Evolutionary conservation across 2,329 filamentous ascomycete species (phyloP), one percentile per base, ranked within the genome.

Genomic region (Fusarium chuoi): DNA sequence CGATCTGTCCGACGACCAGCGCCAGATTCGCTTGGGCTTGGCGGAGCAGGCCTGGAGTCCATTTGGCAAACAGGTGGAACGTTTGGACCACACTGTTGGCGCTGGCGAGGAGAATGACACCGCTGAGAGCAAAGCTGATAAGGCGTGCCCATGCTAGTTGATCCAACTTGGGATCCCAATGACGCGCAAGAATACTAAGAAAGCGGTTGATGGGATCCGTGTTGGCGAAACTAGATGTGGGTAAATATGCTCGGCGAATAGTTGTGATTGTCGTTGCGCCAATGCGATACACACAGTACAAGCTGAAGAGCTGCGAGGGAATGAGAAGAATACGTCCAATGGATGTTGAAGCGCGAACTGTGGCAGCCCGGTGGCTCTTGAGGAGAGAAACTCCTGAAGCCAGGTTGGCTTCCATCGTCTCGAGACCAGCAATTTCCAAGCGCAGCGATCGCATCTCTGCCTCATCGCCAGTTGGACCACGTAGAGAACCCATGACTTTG

Each of bases 251-350:
- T 42, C 93, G 91, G 9, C 91, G 91, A 9, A 93, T 74, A 3
- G 90, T 92, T 4, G 92, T 91, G 10, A 95, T 78, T 1, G 87
- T 87, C 0, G 93, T 96, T 4, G 94, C 92, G 24, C 89, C 81
- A 73, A 97, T 93, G 61, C 94, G 93, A 83, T 96, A 97, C 39
- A 96, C 84, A 84, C 94, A 97, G 86, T 97, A 97, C 55, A 92
- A 73, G 61, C 93, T 91, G 81, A 97, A 97, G 28, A 87, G 82
- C 72, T 93, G 92, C 48, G 91, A 89, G 3, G 84, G 91, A 20
- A 89, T 80, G 33, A 92, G 85, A 42, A 94, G 81, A 4, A 94
- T 70, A 51, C 89, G 89, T 11, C 94, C 94, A 20, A 91, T 69
- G 0, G 87, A 81, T 0, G 94, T 96, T 38, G 90, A 89, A 2